Evolutionary conservation across 1,139 yeast genomes (phyloP), one percentile per base, ranked within the genome.

Genomic region (Yamadazyma songkhlaensis): DNA sequence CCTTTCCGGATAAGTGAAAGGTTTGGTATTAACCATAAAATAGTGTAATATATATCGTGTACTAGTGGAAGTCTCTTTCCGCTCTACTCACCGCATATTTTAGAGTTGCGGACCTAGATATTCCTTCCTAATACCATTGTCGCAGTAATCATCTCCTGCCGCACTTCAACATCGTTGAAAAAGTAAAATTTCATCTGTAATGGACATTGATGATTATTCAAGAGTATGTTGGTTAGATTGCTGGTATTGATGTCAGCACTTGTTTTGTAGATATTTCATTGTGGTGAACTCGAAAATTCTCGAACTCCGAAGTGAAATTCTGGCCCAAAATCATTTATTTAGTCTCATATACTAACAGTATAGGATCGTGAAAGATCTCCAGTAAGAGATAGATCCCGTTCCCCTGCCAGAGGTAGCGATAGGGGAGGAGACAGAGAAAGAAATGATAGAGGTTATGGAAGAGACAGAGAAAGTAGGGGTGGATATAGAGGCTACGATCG

Each of bases 201-300:
- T 77, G 74, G 81, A 76, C 47, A 70, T 76, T 41, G 81, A 76
- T 55, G 74, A 72, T 53, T 72, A 71, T 53, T 66, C 77, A 50
- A 71, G 77, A 59, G 77, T 74, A 69, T 55, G 76, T 70, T 34
- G n/a, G n/a, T n/a, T n/a, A n/a, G n/a, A n/a, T n/a, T n/a, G n/a
- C n/a, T n/a, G n/a, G n/a, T n/a, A n/a, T n/a, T n/a, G n/a, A n/a
- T n/a, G n/a, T n/a, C n/a, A n/a, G n/a, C n/a, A n/a, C n/a, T n/a
- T n/a, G n/a, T n/a, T n/a, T n/a, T n/a, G n/a, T n/a, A n/a, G n/a
- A n/a, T n/a, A n/a, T n/a, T n/a, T n/a, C n/a, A n/a, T n/a, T n/a
- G n/a, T n/a, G n/a, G n/a, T n/a, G n/a, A n/a, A n/a, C n/a, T n/a
- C n/a, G 20, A 17, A 17, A 6, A 6, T 17, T 6, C 6, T 17